These are phyloP conservation scores for Euptelea pleiosperma DNA, from an alignment of 164 flowering plant genomes.

Conservation along the genomic window DNA sequence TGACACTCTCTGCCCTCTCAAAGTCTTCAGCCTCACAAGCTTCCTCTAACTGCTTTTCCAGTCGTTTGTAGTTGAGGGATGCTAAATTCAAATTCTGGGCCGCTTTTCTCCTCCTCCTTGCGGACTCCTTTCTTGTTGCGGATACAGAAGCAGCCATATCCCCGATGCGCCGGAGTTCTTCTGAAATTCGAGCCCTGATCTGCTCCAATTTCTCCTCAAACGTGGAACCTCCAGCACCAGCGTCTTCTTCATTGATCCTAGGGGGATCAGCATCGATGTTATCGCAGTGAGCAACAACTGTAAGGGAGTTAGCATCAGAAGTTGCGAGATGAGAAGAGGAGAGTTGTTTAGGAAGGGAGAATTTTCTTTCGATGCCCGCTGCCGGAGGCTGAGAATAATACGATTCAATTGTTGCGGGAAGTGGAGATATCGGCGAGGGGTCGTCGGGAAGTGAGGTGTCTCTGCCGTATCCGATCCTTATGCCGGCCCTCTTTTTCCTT, in stretches of 20 bases:
- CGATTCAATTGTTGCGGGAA: background rate
- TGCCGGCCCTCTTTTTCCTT: constrained; percentile 53
- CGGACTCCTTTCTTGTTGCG: constrained; percentile 45
- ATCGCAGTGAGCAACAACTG: too few species aligned
- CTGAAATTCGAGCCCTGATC: constrained; percentile 33
- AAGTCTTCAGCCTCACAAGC: constrained; percentile 84
- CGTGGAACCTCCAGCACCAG: constrained; percentile 7
- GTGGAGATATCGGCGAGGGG: background rate
- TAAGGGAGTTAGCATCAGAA: too few species aligned
- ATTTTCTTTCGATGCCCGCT: too few species aligned
- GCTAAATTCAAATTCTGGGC: constrained; percentile 39
- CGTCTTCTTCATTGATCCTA: background rate
- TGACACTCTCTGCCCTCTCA: constrained; percentile 68
- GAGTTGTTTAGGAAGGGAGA: too few species aligned
- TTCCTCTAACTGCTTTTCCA: constrained; percentile 65
- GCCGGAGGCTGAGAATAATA: background rate
- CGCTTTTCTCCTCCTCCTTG: constrained; percentile 54
- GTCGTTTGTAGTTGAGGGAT: constrained; percentile 33
- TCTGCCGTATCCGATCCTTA: constrained; percentile 71
- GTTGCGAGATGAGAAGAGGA: too few species aligned
- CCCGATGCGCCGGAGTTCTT: constrained; percentile 39
- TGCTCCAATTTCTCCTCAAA: constrained; percentile 34
- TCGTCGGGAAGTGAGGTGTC: constrained; percentile 22
- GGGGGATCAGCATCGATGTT: too few species aligned
- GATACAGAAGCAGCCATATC: constrained; percentile 41